Evolutionary conservation across 2,329 filamentous ascomycete genomes (phyloP).

Genomic region (Alternaria triticimaculans): DNA sequence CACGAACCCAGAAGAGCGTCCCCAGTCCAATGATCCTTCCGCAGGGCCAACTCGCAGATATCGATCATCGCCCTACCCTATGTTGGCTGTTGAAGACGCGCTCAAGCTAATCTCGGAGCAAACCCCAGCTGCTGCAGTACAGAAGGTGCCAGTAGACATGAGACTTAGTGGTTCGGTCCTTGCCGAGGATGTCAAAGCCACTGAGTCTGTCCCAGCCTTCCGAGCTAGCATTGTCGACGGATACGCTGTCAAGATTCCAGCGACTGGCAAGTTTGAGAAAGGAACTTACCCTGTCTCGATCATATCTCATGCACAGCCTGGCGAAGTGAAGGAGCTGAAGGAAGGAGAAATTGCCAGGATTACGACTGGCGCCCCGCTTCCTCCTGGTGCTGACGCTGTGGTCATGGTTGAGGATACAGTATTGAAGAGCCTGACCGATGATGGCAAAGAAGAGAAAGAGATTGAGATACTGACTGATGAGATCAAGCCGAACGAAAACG

Average conservation of each 20-base stretch:
- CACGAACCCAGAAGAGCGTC: conserved; percentile 67
- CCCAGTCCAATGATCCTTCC: conserved; percentile 65
- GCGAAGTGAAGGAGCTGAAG: conserved; percentile 68
- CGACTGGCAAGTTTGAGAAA: conserved; percentile 61
- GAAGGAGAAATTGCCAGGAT: conserved; percentile 84
- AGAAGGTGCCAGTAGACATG: conserved; percentile 67
- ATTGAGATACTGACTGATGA: conserved; percentile 83
- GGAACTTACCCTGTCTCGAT: conserved; percentile 86
- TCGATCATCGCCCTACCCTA: conserved; percentile 87
- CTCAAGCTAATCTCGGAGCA: conserved; percentile 74
- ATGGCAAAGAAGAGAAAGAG: conserved; percentile 83
- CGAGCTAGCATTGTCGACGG: conserved; percentile 96
- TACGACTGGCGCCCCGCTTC: conserved; percentile 91
- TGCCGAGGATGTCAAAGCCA: conserved; percentile 79
- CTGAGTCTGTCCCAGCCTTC: conserved; percentile 89
- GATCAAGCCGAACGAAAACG: conserved; percentile 81
- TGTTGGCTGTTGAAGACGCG: conserved; percentile 86
- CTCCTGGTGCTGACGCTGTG: conserved; percentile 85
- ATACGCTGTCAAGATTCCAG: conserved; percentile 67
- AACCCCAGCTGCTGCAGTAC: conserved; percentile 68
- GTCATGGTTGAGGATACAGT: conserved; percentile 97
- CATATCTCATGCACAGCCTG: conserved; percentile 83
- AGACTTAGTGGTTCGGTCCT: conserved; percentile 77
- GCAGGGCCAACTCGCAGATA: conserved; percentile 72
- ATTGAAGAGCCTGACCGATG: conserved; percentile 75